These are phyloP conservation scores for Inga oerstediana DNA, from an alignment of 306 rosid genomes.

Conservation along the genomic window DNA sequence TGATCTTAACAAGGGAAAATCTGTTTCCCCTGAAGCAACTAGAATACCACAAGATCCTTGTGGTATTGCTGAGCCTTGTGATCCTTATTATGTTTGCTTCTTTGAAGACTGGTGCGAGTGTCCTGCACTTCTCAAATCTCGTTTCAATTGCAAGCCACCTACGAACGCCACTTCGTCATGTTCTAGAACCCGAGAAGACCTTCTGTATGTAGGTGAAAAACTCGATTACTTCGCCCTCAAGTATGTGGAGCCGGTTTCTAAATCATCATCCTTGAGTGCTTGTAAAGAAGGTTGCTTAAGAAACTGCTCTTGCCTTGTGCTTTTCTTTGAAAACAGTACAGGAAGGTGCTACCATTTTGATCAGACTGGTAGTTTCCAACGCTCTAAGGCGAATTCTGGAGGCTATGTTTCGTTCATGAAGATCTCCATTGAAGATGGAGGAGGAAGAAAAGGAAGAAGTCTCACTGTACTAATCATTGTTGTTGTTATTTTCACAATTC, in stretches of 20 bases:
- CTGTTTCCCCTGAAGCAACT: slow-evolving; percentile 45
- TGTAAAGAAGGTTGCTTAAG: slow-evolving; percentile 65
- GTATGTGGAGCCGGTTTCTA: slow-evolving; percentile 63
- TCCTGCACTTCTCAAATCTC: slow-evolving; percentile 71
- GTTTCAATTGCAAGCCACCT: slow-evolving; percentile 62
- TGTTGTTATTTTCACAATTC: slow-evolving; percentile 43
- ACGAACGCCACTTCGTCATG: slow-evolving; percentile 49
- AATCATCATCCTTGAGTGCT: slow-evolving; percentile 47
- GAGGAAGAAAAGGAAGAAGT: slow-evolving; percentile 37
- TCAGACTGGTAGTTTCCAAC: slow-evolving; percentile 70
- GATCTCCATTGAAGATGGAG: slow-evolving; percentile 39
- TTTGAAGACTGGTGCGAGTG: slow-evolving; percentile 70
- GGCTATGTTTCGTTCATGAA: slow-evolving; percentile 71
- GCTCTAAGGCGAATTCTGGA: slow-evolving; percentile 38
- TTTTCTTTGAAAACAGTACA: slow-evolving; percentile 76
- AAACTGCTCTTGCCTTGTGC: slow-evolving; percentile 80
- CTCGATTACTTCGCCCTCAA: slow-evolving; percentile 73
- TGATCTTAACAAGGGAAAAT: slow-evolving; percentile 51
- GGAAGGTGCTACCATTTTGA: slow-evolving; percentile 74
- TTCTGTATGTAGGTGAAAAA: slow-evolving; percentile 60
- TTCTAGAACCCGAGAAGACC: slow-evolving; percentile 45
- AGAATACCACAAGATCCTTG: slow-evolving; percentile 70
- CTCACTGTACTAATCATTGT: slow-evolving; percentile 38
- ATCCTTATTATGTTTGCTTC: slow-evolving; percentile 62
- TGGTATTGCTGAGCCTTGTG: slow-evolving; percentile 83